phyloP scores from a whole-genome alignment of 129 eudicot species.

The Rutidosis leptorrhynchoides region DNA sequence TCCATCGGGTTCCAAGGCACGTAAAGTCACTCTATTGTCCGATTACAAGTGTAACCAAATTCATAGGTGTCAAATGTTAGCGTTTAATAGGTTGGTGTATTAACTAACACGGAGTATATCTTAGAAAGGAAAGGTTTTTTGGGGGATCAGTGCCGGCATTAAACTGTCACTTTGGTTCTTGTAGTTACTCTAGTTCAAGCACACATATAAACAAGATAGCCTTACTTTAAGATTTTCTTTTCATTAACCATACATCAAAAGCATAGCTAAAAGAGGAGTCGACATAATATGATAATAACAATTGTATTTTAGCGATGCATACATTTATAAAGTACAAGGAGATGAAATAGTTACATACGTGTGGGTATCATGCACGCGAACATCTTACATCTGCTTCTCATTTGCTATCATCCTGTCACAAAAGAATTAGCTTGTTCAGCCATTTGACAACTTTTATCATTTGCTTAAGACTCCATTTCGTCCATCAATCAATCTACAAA shows the following conservation, averaged over 20 bases:
- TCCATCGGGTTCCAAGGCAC: constrained; percentile 9
- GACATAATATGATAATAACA: background rate
- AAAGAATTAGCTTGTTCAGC: constrained; percentile 20
- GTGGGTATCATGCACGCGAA: constrained; percentile 4
- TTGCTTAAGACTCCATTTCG: constrained; percentile 6
- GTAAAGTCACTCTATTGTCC: constrained; percentile 18
- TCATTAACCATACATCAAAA: background rate
- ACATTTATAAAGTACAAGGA: constrained; percentile 2
- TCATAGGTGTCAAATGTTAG: constrained; percentile 25
- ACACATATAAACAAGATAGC: constrained; percentile 7
- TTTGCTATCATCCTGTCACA: constrained; percentile 19
- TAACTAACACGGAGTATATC: background rate
- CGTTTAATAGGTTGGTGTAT: constrained; percentile 20
- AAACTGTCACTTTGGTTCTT: background rate
- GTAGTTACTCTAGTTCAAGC: background rate
- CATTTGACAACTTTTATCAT: constrained; percentile 2
- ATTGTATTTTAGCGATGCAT: background rate
- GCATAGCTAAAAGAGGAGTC: background rate
- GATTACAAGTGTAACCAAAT: constrained; percentile 11
- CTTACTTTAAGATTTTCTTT: constrained; percentile 7
- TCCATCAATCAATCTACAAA: constrained; percentile 2
- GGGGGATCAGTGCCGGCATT: background rate
- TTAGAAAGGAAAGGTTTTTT: background rate
- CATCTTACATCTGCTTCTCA: constrained; percentile 31
- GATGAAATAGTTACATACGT: constrained; percentile 5